phyloP scores from a whole-genome alignment of 768 basidiomycete genomes.

The Phaeolepiota aurea region DNA sequence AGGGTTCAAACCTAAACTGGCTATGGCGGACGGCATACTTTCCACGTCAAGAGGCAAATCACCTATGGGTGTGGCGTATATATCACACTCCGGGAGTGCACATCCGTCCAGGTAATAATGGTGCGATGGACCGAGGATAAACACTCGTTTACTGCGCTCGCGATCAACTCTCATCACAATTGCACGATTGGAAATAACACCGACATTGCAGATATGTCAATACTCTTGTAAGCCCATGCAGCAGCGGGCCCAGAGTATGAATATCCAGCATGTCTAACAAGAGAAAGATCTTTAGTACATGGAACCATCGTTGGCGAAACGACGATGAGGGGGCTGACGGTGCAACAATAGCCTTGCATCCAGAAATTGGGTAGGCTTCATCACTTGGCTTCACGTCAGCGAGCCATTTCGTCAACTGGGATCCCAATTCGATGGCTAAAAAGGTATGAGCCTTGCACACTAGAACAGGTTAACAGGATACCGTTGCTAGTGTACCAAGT shows the following conservation, averaged over 20 bases:
- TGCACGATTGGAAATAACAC: constrained; percentile 16
- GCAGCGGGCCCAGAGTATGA: constrained; percentile 90
- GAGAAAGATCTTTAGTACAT: background rate
- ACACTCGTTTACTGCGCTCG: constrained; percentile 70
- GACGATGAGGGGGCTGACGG: constrained; percentile 59
- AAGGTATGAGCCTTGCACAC: no score
- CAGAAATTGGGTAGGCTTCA: constrained; percentile 52
- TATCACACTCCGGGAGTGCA: constrained; percentile 70
- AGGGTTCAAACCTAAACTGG: no score
- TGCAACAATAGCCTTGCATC: constrained; percentile 83
- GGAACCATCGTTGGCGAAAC: no score
- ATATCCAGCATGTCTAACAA: constrained; percentile 86
- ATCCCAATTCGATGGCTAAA: constrained; percentile 47
- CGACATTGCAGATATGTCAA: constrained; percentile 77
- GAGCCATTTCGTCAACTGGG: constrained; percentile 61
- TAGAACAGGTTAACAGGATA: no score
- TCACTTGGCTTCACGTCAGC: constrained; percentile 35
- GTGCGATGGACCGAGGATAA: constrained; percentile 94
- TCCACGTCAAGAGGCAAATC: constrained; percentile 69
- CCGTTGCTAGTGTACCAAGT: constrained; percentile 82
- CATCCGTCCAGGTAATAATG: constrained; percentile 84
- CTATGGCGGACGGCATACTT: constrained; percentile 39
- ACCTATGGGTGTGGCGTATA: constrained; percentile 84
- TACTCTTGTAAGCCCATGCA: constrained; percentile 92
- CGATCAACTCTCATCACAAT: constrained; percentile 2